Conservation (phyloP, 441 rosid species). For the Populus tomentosa region DNA sequence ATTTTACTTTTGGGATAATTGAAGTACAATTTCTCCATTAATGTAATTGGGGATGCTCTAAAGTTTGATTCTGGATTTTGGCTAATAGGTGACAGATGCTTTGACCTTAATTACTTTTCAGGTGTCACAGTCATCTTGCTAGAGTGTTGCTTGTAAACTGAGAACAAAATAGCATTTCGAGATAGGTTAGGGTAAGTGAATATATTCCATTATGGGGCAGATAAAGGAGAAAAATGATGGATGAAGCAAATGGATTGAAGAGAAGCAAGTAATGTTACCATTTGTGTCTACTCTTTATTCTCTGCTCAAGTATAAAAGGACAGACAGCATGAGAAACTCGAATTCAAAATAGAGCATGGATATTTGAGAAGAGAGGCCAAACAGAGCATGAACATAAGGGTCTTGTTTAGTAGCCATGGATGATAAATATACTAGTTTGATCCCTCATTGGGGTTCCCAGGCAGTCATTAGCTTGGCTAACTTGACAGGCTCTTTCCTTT, state of each 20-base stretch:
- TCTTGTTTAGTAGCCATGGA: not conserved
- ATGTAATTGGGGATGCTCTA: not conserved
- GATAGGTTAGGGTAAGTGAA: not conserved
- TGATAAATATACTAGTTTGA: not conserved
- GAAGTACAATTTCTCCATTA: not conserved
- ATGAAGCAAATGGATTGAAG: not conserved
- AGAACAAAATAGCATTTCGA: not conserved
- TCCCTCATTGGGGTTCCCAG: not conserved
- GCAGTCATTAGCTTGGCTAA: not conserved
- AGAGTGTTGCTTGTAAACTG: not conserved
- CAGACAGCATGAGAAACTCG: not conserved
- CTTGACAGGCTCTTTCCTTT: too few species aligned
- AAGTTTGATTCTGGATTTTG: not conserved
- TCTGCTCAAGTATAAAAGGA: not conserved
- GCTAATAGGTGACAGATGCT: not conserved
- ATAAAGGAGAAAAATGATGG: not conserved
- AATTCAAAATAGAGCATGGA: not conserved
- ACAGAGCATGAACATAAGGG: not conserved
- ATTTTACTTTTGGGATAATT: not conserved
- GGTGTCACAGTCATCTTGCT: not conserved
- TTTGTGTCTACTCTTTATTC: not conserved
- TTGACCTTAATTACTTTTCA: not conserved
- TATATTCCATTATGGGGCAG: not conserved
- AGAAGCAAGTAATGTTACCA: not conserved
- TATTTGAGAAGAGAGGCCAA: too few species aligned